Base-by-base conservation (phyloP, 23 red algal species). In the Chondrus crispus region DNA sequence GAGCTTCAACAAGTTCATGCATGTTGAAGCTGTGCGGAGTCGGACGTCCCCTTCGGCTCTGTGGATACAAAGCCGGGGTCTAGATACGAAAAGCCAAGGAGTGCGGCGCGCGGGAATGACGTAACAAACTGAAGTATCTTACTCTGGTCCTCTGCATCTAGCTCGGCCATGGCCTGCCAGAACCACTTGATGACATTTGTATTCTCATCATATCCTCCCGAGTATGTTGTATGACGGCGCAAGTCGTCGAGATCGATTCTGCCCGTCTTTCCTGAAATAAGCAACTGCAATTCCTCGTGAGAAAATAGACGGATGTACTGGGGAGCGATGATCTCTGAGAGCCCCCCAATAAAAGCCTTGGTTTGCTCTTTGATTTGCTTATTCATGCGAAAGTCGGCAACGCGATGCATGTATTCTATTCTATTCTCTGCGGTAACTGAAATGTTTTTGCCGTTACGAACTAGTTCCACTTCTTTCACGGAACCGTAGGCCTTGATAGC, bases 1-100 rank as follows among this genome's bases (percentile, higher is more conserved):
- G 20, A 99, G 86, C 57, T 99, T 99, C 19, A 99, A 84, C 72
- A 99, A 83, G 55, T 99, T 99, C 95, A 99, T 96, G 75, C 97
- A 99, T 2, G 97, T 99, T 7, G 94, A 96, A 16, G 97, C 94
- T 22, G 97, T 96, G 14, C 94, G 97, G 6, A 96, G 92, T 28
- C 97, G 94, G 30, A 95, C 83, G 62, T 96, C 87, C 30, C 94
- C 97, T 26, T 98, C 85, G n/a, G 97, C 94, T 26, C 88, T 57
- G 52, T 99, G 97, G 81, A 99, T 99, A 76, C 88, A 93, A 91
- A 96, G 52, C 81, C 74, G 6, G 97, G 97, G 73, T 93, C 84
- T 12, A 99, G 64, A 70, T 96, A 96, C 13, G 84, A 85, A 74
- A 99, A 99, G 4, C 97, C 97, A n/a, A 99, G 89, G 48, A 99